phyloP scores from a whole-genome alignment of 2,329 filamentous ascomycete genomes.

The Talaromyces sp. region DNA sequence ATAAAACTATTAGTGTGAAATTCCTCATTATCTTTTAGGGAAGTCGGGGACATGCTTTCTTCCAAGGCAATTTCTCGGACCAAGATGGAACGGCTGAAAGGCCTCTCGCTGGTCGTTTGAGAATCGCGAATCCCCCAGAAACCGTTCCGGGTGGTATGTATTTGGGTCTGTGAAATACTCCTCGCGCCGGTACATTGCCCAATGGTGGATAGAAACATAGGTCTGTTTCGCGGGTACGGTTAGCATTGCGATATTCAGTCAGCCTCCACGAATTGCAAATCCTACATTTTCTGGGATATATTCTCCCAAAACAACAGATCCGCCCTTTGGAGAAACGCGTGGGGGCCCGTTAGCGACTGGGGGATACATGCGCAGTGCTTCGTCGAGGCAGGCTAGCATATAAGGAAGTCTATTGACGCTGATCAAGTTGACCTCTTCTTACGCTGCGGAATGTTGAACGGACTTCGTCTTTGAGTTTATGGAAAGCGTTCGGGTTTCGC shows the following conservation, averaged over 20 bases:
- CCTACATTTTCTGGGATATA: slow-evolving; percentile 21
- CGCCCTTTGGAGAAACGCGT: slow-evolving; percentile 19
- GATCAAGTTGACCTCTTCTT: slow-evolving; percentile 38
- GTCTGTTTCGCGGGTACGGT: slow-evolving; percentile 36
- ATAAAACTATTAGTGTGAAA: not conserved
- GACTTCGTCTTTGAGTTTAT: slow-evolving; percentile 37
- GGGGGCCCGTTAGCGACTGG: slow-evolving; percentile 23
- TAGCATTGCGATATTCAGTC: too few relatives aligned
- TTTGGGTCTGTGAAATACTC: slow-evolving; percentile 44
- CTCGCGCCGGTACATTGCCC: slow-evolving; percentile 42
- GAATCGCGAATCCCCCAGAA: slow-evolving; percentile 27
- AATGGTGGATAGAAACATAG: slow-evolving; percentile 42
- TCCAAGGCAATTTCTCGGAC: slow-evolving; percentile 49
- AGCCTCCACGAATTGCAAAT: not conserved
- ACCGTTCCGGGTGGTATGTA: slow-evolving; percentile 46
- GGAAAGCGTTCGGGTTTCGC: slow-evolving; percentile 25
- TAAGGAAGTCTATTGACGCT: slow-evolving; percentile 32
- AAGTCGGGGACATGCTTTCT: slow-evolving; percentile 38
- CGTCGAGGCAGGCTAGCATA: slow-evolving; percentile 40
- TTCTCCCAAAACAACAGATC: slow-evolving; percentile 19
- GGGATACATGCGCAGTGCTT: slow-evolving; percentile 42
- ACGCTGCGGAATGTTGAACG: slow-evolving; percentile 31
- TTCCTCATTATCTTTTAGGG: not conserved
- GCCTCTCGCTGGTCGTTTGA: slow-evolving; percentile 40
- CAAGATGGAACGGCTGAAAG: slow-evolving; percentile 47